Evolutionary conservation across 495 filamentous ascomycete genomes (phyloP).

Genomic region (Lophiostoma macrostomum): DNA sequence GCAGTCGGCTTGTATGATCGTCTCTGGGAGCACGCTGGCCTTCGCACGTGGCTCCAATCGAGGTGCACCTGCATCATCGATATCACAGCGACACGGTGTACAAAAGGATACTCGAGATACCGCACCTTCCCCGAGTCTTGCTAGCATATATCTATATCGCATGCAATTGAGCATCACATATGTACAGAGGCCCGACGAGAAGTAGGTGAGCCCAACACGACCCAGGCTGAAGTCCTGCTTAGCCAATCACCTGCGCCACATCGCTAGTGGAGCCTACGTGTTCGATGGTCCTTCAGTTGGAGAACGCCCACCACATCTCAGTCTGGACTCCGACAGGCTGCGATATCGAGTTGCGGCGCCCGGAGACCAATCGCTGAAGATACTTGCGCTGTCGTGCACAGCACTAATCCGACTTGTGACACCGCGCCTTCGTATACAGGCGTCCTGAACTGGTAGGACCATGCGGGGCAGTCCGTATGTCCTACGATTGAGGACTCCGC

Average conservation of each 20-base stretch:
- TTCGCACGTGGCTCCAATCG: too few relatives aligned
- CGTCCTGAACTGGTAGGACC: neutral
- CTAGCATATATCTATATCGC: too few relatives aligned
- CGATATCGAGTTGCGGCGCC: neutral
- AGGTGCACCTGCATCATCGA: too few relatives aligned
- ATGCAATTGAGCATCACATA: too few relatives aligned
- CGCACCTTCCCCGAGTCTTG: too few relatives aligned
- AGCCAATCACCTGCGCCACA: conserved; percentile 16
- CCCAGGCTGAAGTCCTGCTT: neutral
- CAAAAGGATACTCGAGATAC: too few relatives aligned
- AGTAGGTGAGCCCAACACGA: conserved; percentile 11
- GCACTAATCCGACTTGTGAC: neutral
- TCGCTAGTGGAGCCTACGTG: conserved; percentile 1
- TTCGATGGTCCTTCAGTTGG: conserved; percentile 9
- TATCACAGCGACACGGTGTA: too few relatives aligned
- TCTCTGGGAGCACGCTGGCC: too few relatives aligned
- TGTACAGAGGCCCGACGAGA: neutral
- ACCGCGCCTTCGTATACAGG: conserved; percentile 6
- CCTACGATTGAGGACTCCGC: conserved; percentile 4
- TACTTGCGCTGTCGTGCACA: neutral
- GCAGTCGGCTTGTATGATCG: too few relatives aligned
- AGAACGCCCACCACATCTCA: neutral
- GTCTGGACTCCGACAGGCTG: neutral
- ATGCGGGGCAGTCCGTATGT: neutral
- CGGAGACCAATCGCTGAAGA: conserved; percentile 2